Evolutionary conservation across 2,329 filamentous ascomycete genomes (phyloP).

Genomic region (Chaetomiaceae sp.): DNA sequence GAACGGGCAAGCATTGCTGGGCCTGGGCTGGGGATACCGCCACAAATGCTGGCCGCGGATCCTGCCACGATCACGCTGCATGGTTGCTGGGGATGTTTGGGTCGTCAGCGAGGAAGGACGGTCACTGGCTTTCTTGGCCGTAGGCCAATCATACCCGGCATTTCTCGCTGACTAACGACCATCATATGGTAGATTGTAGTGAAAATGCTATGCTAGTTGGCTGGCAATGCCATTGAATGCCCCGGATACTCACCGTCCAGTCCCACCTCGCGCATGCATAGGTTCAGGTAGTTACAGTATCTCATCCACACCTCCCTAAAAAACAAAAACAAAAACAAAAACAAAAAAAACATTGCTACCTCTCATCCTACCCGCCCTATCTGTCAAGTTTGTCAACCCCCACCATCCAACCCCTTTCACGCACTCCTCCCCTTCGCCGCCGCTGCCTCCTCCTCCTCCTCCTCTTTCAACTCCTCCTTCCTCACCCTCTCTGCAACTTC

Average conservation of each 20-base stretch:
- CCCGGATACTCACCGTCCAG: not conserved
- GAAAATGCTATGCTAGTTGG: not conserved
- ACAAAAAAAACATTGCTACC: too few species aligned
- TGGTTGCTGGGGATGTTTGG: not conserved
- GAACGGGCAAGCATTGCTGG: not conserved
- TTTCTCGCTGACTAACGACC: not conserved
- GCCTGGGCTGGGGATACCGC: not conserved
- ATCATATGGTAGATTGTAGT: not conserved
- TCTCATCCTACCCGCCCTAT: not conserved
- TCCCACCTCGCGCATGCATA: not conserved
- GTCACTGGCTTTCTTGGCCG: not conserved
- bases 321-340: too few species aligned
- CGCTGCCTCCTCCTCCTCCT: not conserved
- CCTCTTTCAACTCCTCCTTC: slow-evolving; percentile 4
- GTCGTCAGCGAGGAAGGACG: not conserved
- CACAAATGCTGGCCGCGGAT: not conserved
- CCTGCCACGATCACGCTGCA: not conserved
- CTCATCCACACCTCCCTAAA: too few species aligned
- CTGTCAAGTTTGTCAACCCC: too few species aligned
- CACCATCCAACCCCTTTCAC: too few species aligned
- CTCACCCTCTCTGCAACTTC: slow-evolving; percentile 23
- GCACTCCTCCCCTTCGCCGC: too few species aligned
- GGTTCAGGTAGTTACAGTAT: too few species aligned
- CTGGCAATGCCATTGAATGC: not conserved
- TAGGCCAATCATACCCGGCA: not conserved